These are phyloP conservation scores for Thalassiosira delicatula DNA, from an alignment of 352 stramenopile genomes.

Conservation along the genomic window DNA sequence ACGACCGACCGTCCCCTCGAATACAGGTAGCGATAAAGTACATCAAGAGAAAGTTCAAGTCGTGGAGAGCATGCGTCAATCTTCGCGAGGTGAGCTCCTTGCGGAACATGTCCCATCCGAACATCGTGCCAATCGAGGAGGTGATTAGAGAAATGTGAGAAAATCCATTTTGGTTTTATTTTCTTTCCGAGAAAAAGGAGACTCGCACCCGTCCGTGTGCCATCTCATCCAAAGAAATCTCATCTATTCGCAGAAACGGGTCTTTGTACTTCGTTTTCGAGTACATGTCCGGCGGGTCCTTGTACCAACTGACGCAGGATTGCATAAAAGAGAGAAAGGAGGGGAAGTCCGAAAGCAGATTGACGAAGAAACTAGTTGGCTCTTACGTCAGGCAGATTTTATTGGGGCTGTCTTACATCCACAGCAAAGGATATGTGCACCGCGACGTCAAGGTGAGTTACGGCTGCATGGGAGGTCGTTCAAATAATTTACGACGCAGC, in stretches of 20 bases:
- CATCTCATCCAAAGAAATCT: no score
- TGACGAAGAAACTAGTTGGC: constrained; percentile 76
- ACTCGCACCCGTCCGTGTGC: no score
- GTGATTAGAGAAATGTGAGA: no score
- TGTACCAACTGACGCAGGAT: constrained; percentile 47
- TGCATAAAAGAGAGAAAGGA: constrained; percentile 26
- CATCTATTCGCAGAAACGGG: constrained; percentile 27
- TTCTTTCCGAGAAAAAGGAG: no score
- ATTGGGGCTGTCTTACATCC: constrained; percentile 96
- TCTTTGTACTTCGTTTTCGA: constrained; percentile 99
- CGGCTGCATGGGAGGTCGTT: background rate
- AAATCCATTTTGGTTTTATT: no score
- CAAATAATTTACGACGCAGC: background rate
- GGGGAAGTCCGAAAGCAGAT: background rate
- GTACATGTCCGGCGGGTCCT: constrained; percentile 90
- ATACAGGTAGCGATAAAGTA: no score
- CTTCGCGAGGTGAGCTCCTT: no score
- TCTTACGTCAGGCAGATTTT: constrained; percentile 99
- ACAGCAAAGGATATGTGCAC: constrained; percentile 98
- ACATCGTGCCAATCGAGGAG: no score
- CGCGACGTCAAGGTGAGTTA: constrained; percentile 91
- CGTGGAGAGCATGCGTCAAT: no score
- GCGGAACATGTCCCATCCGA: no score
- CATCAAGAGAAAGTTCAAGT: no score
- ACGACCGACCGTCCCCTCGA: no score